Base-by-base conservation (phyloP, 2,329 filamentous ascomycete species). In the Hypoxylon sp. region DNA sequence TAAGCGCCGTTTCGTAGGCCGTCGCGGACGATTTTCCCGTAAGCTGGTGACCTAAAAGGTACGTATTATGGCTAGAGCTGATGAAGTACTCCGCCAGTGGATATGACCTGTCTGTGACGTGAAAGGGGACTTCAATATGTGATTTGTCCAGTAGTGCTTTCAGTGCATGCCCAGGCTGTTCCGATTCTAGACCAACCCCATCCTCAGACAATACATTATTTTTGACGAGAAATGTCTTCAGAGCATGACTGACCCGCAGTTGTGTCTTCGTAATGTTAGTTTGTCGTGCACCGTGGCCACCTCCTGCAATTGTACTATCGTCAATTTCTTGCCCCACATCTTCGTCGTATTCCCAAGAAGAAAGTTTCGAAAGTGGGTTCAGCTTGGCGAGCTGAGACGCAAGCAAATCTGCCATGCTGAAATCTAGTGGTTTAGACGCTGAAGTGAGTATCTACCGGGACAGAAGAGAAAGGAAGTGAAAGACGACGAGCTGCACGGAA, bases 51-150 rank as follows among this genome's bases (percentile, higher is more conserved):
- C 89, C 90, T 73, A 89, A 82, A 25, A 93, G 81, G 73, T 93
- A 93, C 0, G 90, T 93, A 78, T 93, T 93, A 80, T 93, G 90
- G 69, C 88, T 91, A 3, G 89, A 91, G 78, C 88, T 91, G 79
- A 93, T 87, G 74, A 89, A 92, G 78, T 93, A 93, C 70, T 91
- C 89, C 1, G 89, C 86, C 21, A 93, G 79, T 0, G 89, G 86
- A 69, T 88, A 82, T 10, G 84, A 86, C 62, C 87, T 81, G 73
- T 90, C 87, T 7, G 84, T 83, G 11, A 90, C 77, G 58, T 84
- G 78, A 1, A 76, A 66, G 0, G 89, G 89, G 0, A 90, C 86
- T 38, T 82, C 74, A 72, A 89, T 84, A 76, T 90, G 87, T 32
- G 86, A 83, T 70, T 83, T 85, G 66, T 85, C 81, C 5, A 91